Evolutionary conservation across 2,329 filamentous ascomycete genomes (phyloP).

Genomic region (Trichoderma cornu-damae): DNA sequence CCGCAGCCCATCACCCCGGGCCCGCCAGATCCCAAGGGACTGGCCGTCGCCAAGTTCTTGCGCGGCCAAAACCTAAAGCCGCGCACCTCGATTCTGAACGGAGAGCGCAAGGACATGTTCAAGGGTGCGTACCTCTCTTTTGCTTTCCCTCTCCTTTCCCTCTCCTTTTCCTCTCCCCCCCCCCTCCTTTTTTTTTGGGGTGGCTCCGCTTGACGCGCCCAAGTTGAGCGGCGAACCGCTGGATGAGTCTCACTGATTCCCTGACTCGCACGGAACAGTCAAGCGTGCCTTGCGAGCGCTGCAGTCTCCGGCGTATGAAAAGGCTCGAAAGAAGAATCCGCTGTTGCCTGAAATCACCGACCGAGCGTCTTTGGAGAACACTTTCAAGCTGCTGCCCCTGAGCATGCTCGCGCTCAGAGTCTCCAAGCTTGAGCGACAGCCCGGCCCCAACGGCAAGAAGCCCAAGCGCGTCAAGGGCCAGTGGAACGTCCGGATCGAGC

Average conservation of each 20-base stretch:
- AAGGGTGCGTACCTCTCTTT: constrained; percentile 58
- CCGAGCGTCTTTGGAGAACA: constrained; percentile 82
- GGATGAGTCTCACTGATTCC: too few species aligned
- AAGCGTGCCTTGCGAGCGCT: constrained; percentile 92
- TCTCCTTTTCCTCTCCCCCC: too few species aligned
- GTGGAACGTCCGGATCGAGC: constrained; percentile 93
- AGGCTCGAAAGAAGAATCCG: constrained; percentile 84
- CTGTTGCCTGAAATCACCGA: constrained; percentile 84
- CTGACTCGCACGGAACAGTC: too few species aligned
- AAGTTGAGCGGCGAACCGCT: too few species aligned
- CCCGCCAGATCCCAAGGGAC: constrained; percentile 80
- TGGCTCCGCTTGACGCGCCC: too few species aligned
- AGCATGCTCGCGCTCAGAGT: constrained; percentile 92
- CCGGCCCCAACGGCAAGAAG: constrained; percentile 60
- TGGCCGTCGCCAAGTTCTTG: constrained; percentile 86
- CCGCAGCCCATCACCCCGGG: constrained; percentile 67
- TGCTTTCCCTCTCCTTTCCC: too few species aligned
- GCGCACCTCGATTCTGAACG: constrained; percentile 87
- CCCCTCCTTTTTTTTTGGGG: too few species aligned
- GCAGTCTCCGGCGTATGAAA: constrained; percentile 82
- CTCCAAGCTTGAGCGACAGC: constrained; percentile 65
- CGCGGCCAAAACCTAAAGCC: constrained; percentile 79
- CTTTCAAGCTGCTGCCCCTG: constrained; percentile 90
- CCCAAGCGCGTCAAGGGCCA: constrained; percentile 89
- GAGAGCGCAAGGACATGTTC: constrained; percentile 98